Evolutionary conservation across 2,329 filamentous ascomycete species (phyloP), one percentile per base, ranked within the genome.

Genomic region (Talaromyces sp.): DNA sequence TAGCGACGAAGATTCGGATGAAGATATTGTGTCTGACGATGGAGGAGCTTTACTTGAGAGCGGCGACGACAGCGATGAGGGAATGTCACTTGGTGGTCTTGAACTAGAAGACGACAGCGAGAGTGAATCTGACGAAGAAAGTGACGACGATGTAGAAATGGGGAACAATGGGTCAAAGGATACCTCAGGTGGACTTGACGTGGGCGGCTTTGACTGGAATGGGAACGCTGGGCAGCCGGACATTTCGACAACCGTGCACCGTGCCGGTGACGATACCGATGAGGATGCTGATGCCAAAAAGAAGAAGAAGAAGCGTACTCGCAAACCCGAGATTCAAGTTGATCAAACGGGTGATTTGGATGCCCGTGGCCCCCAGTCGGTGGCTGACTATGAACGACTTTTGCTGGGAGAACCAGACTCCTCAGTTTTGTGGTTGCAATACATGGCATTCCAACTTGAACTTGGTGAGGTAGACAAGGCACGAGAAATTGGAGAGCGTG

Each of bases 361-460:
- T 73, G 86, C 85, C 53, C 86, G 93, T 67, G 93, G 93, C 0
- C 95, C 95, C 2, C 92, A 96, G 72, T 93, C 91, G 1, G 85
- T 90, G 17, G 90, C 89, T 64, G 96, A 99, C 75, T 99, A 92
- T 74, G 96, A 99, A 78, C 89, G 95, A 67, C 86, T 97, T 26
- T 84, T 99, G 49, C 85, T 99, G 24, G 91, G 92, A 59, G 90
- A 96, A 72, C 92, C 95, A 2, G 92, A 98, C 77, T 93, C 90
- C n/a, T 96, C 93, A 0, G 82, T 89, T 63, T 84, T 98, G 29
- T 99, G 95, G 95, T 90, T 97, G 58, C 86, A 91, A 66, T 99
- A 99, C 78, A 98, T 99, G 91, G 92, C 93, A n/a, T 96, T 96
- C 83, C 91, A 98, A 77, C 88, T 97, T 75, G 89, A 96, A 71